Evolutionary conservation across 2,329 filamentous ascomycete species (phyloP).

Genomic region (Conoideocrella luteorostrata): DNA sequence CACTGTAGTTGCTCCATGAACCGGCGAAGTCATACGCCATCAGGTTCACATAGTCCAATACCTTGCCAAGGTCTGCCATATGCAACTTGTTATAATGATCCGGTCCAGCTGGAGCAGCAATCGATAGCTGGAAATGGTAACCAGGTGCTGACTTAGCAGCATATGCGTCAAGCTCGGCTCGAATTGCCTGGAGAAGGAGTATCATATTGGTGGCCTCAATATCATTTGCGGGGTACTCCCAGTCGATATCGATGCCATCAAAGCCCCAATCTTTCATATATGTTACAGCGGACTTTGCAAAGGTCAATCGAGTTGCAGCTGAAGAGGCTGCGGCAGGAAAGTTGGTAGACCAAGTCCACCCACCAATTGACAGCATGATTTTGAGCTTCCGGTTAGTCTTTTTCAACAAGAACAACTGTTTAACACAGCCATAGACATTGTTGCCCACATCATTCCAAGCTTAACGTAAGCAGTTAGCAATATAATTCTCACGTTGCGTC

Average conservation of each 20-base stretch:
- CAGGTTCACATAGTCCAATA: slow-evolving; percentile 55
- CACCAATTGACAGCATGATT: slow-evolving; percentile 72
- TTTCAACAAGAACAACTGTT: slow-evolving; percentile 74
- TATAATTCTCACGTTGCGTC: too few relatives aligned
- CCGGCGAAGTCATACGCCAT: slow-evolving; percentile 76
- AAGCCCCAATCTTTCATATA: slow-evolving; percentile 68
- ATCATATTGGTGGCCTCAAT: slow-evolving; percentile 38
- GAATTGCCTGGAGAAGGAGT: slow-evolving; percentile 36
- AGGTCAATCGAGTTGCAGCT: slow-evolving; percentile 52
- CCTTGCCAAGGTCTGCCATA: slow-evolving; percentile 38
- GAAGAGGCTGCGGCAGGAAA: slow-evolving; percentile 64
- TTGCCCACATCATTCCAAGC: slow-evolving; percentile 56
- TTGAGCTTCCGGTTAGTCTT: slow-evolving; percentile 72
- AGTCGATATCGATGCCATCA: slow-evolving; percentile 40
- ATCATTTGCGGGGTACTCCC: slow-evolving; percentile 31
- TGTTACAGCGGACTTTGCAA: slow-evolving; percentile 62
- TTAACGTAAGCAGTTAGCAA: slow-evolving; percentile 14
- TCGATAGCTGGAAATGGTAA: slow-evolving; percentile 48
- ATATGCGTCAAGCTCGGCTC: slow-evolving; percentile 42
- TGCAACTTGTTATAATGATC: slow-evolving; percentile 42
- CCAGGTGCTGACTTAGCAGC: slow-evolving; percentile 34
- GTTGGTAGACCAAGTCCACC: slow-evolving; percentile 76
- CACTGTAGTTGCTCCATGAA: slow-evolving; percentile 58
- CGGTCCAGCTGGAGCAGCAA: slow-evolving; percentile 45
- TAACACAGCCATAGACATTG: slow-evolving; percentile 75